A percentile compares a stretch with the other conserved stretches of the same genome.
phyloP scores from a whole-genome alignment of 768 basidiomycete species.

The Rhizopogon salebrosus region DNA sequence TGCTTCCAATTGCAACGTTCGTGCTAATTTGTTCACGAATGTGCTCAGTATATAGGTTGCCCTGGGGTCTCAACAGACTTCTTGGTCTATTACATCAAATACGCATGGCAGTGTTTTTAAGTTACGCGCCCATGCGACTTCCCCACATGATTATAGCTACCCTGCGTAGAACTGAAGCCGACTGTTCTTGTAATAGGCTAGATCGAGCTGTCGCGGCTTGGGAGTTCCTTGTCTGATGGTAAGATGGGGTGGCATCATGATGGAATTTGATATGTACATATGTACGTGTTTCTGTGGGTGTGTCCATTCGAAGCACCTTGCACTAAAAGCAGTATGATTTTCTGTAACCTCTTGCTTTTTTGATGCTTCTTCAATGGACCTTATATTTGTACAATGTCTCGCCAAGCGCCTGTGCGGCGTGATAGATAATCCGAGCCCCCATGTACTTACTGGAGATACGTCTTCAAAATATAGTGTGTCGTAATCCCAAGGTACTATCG shows the following conservation, averaged over 20 bases:
- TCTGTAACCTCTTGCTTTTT: too few species aligned
- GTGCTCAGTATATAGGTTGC: not conserved
- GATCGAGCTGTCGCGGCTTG: not conserved
- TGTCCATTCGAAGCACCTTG: too few species aligned
- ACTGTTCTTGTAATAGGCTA: not conserved
- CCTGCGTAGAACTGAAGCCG: not conserved
- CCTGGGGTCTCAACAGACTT: not conserved
- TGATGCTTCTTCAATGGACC: too few species aligned
- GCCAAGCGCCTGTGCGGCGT: too few species aligned
- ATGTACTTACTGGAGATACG: too few species aligned
- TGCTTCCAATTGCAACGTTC: not conserved
- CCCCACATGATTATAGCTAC: not conserved
- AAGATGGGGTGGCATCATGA: not conserved
- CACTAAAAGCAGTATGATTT: too few species aligned
- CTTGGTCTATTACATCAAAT: not conserved
- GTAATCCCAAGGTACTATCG: too few species aligned
- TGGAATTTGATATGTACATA: not conserved
- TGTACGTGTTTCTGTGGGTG: not conserved
- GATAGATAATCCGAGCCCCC: too few species aligned
- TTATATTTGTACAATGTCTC: not conserved
- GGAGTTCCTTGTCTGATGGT: slow-evolving; percentile 5
- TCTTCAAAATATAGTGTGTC: too few species aligned
- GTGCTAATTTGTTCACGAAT: not conserved
- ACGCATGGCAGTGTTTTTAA: not conserved
- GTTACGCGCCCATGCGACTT: not conserved